These are phyloP conservation scores for Lachnellula willkommii DNA, from an alignment of 2,329 filamentous ascomycete species.

Conservation along the genomic window DNA sequence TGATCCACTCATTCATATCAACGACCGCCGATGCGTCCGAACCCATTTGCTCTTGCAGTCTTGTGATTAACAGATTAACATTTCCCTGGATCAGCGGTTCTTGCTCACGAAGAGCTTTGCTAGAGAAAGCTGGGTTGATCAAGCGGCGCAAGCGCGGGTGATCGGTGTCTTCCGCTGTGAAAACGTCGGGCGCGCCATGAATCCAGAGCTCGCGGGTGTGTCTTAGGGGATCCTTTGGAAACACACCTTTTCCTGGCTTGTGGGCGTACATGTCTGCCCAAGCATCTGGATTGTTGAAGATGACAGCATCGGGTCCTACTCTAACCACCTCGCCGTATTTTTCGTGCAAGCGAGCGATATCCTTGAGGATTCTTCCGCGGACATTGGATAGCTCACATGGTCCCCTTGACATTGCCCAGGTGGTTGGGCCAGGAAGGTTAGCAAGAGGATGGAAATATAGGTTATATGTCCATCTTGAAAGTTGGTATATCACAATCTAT, in stretches of 20 bases:
- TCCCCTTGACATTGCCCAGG: too few relatives aligned
- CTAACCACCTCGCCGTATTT: constrained; percentile 13
- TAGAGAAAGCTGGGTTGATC: constrained; percentile 30
- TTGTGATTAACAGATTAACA: constrained; percentile 3
- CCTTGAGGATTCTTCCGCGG: too few relatives aligned
- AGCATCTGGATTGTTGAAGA: constrained; percentile 25
- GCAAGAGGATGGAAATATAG: too few relatives aligned
- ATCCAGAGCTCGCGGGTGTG: too few relatives aligned
- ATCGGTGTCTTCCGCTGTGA: constrained; percentile 2
- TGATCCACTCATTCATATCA: constrained; percentile 32
- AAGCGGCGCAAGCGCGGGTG: constrained; percentile 27
- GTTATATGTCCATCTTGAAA: too few relatives aligned
- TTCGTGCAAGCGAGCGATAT: constrained; percentile 2
- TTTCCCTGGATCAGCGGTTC: constrained; percentile 16
- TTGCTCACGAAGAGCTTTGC: constrained; percentile 29
- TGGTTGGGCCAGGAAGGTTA: too few relatives aligned
- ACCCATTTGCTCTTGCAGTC: constrained; percentile 6
- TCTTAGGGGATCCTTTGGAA: too few relatives aligned
- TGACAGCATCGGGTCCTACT: constrained; percentile 27
- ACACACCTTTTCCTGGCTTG: too few relatives aligned
- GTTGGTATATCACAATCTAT: too few relatives aligned
- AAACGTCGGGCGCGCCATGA: background rate
- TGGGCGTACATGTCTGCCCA: constrained; percentile 1
- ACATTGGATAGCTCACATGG: too few relatives aligned
- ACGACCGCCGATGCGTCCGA: constrained; percentile 4